These are phyloP conservation scores for Xylaria acuta DNA, from an alignment of 495 filamentous ascomycete genomes.

Conservation along the genomic window DNA sequence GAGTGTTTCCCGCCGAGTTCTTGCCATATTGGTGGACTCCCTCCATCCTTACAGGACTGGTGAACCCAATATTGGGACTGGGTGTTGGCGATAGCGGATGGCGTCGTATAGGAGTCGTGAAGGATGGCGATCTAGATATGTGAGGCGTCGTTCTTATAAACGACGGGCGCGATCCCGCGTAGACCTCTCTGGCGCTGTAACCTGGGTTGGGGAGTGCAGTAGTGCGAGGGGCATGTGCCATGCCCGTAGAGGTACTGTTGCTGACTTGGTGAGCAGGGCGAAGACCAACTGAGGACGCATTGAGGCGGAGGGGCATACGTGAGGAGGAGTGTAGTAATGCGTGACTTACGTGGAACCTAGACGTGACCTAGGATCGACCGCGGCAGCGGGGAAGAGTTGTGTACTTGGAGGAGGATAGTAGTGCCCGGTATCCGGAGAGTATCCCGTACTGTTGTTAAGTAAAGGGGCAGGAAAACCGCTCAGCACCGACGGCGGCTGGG, in stretches of 20 bases:
- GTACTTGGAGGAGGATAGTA: slow-evolving; percentile 52
- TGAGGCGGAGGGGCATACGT: slow-evolving; percentile 26
- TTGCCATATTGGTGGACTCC: slow-evolving; percentile 45
- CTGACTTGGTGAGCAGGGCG: slow-evolving; percentile 49
- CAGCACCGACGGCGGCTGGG: slow-evolving; percentile 53
- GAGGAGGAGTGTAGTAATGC: slow-evolving; percentile 27
- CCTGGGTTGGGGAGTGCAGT: slow-evolving; percentile 56
- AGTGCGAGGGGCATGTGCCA: slow-evolving; percentile 62
- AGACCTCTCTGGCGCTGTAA: slow-evolving; percentile 57
- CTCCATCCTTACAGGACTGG: slow-evolving; percentile 57
- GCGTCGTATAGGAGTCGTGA: slow-evolving; percentile 51
- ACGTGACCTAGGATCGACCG: slow-evolving; percentile 57
- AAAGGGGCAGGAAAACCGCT: slow-evolving; percentile 52
- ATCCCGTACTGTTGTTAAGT: slow-evolving; percentile 45
- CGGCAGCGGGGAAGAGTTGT: slow-evolving; percentile 49
- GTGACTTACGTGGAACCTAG: slow-evolving; percentile 58
- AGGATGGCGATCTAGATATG: slow-evolving; percentile 56
- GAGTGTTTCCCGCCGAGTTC: slow-evolving; percentile 50
- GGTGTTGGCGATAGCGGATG: slow-evolving; percentile 60
- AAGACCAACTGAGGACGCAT: slow-evolving; percentile 26
- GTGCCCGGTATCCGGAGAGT: slow-evolving; percentile 51
- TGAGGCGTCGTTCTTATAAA: slow-evolving; percentile 57
- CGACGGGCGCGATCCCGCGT: slow-evolving; percentile 54
- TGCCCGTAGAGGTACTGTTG: slow-evolving; percentile 58
- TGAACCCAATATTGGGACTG: slow-evolving; percentile 49